Conservation (phyloP, 805 yeast species). For the Lipomyces sp. region DNA sequence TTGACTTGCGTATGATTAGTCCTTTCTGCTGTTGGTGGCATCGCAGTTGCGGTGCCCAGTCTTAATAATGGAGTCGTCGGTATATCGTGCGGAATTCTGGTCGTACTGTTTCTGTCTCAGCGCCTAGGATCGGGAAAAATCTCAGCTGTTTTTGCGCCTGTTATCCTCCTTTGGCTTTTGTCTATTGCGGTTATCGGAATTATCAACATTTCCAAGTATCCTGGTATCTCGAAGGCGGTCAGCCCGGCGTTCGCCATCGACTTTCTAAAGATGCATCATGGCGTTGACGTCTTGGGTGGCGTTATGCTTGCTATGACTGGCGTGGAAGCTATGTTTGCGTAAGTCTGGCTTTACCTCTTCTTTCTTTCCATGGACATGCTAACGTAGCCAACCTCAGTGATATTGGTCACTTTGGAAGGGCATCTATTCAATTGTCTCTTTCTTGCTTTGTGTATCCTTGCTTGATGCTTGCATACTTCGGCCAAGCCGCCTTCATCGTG, state of each 20-base stretch:
- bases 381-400: conserved; percentile 35
- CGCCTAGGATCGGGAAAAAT: conserved; percentile 50
- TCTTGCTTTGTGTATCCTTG: conserved; percentile 50
- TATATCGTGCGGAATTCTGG: conserved; percentile 49
- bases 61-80: conserved; percentile 44
- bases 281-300: conserved; percentile 44
- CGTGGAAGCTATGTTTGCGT: conserved; percentile 60
- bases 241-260: conserved; percentile 53
- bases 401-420: conserved; percentile 53
- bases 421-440: conserved; percentile 50
- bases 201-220: conserved; percentile 45
- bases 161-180: conserved; percentile 51
- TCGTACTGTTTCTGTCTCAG: conserved; percentile 48
- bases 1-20: conserved; percentile 39
- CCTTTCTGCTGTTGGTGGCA: conserved; percentile 55
- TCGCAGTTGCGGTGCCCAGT: conserved; percentile 50
- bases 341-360: not conserved
- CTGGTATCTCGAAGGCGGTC: conserved; percentile 47
- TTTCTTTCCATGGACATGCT: not conserved
- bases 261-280: conserved; percentile 41
- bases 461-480: conserved; percentile 52
- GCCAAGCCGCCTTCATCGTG: conserved; percentile 54
- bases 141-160: conserved; percentile 53
- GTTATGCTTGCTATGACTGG: conserved; percentile 58
- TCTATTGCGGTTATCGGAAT: conserved; percentile 48